Evolutionary conservation across 345 rosid species (phyloP).

Genomic region (Populus ilicifolia): DNA sequence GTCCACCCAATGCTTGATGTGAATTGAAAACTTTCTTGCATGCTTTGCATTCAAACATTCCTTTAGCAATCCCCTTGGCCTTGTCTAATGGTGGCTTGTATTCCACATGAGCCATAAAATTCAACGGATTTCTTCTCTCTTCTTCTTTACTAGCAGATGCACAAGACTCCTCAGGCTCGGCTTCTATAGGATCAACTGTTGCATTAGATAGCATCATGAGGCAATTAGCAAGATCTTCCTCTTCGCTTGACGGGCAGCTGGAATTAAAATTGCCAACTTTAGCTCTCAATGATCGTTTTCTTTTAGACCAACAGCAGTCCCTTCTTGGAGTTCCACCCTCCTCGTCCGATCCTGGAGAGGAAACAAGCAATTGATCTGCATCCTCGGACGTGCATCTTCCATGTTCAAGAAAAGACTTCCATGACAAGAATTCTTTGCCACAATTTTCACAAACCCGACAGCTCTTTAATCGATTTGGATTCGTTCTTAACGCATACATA

Average conservation of each 20-base stretch:
- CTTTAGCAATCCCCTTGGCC: constrained; percentile 46
- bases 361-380: constrained; percentile 40
- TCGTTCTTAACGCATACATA: constrained; percentile 64
- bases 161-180: constrained; percentile 66
- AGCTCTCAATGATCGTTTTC: constrained; percentile 61
- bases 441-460: constrained; percentile 68
- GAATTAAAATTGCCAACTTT: constrained; percentile 36
- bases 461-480: constrained; percentile 59
- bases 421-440: constrained; percentile 68
- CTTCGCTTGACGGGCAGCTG: constrained; percentile 61
- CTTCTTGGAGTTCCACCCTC: constrained; percentile 33
- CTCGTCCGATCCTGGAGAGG: constrained; percentile 41
- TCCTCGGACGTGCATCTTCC: constrained; percentile 60
- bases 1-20: constrained; percentile 98
- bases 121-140: constrained; percentile 38
- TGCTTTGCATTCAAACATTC: constrained; percentile 85
- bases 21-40: constrained; percentile 97
- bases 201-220: constrained; percentile 86
- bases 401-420: constrained; percentile 80
- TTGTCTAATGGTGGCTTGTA: constrained; percentile 31
- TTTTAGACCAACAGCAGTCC: constrained; percentile 52
- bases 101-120: constrained; percentile 36
- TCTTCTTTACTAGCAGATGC: constrained; percentile 66
- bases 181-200: constrained; percentile 41
- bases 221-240: constrained; percentile 92